Evolutionary conservation across 225 moss, liverwort and hornwort species (phyloP).

Genomic region (Physcomitrellopsis africana): DNA sequence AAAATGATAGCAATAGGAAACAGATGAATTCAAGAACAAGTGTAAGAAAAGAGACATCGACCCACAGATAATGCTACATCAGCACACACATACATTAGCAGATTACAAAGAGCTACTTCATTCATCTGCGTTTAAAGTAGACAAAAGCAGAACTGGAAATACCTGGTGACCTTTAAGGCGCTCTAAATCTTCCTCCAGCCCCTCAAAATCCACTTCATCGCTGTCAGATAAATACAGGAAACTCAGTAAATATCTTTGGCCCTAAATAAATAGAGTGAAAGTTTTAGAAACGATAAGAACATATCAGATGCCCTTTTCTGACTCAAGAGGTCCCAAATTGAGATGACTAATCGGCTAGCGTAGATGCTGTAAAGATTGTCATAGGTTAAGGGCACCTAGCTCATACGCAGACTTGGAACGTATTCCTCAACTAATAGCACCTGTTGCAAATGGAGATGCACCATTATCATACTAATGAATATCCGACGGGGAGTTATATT

Average conservation of each 20-base stretch:
- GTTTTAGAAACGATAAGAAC: background rate
- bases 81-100: constrained; percentile 8
- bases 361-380: background rate
- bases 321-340: background rate
- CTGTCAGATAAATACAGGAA: constrained; percentile 48
- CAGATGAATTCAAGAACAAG: background rate
- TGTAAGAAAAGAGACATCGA: constrained; percentile 2
- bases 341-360: background rate
- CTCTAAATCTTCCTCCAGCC: constrained; percentile 88
- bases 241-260: constrained; percentile 4
- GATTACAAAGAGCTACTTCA: constrained; percentile 14
- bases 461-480: constrained; percentile 1
- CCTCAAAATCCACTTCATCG: constrained; percentile 90
- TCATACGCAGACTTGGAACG: background rate
- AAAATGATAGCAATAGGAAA: constrained; percentile 24
- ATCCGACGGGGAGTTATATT: background rate
- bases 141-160: constrained; percentile 27
- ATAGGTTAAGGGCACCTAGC: background rate
- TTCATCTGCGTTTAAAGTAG: constrained; percentile 17
- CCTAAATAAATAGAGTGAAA: background rate
- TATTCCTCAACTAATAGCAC: background rate
- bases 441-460: constrained; percentile 10
- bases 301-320: background rate
- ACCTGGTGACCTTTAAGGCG: constrained; percentile 94
- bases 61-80: background rate